These are phyloP conservation scores for Alternaria sp. DNA, from an alignment of 2,329 filamentous ascomycete species.

Conservation along the genomic window DNA sequence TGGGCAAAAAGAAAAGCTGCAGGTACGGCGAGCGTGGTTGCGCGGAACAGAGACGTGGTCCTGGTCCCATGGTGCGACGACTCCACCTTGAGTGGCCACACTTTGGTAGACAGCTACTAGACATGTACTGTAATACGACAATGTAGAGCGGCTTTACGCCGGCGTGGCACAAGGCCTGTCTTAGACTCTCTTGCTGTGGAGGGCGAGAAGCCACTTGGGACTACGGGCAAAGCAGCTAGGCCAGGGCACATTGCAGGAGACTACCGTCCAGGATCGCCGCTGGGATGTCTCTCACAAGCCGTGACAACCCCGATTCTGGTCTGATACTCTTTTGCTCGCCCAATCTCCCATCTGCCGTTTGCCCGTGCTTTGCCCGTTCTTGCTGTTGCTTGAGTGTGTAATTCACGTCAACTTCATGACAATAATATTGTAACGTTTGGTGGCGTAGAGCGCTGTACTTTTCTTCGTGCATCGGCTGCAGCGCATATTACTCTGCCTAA, in stretches of 20 bases:
- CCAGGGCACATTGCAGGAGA: slow-evolving; percentile 4
- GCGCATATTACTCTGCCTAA: neutral
- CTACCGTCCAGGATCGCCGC: slow-evolving; percentile 17
- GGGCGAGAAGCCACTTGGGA: neutral
- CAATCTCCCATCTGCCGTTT: slow-evolving; percentile 4
- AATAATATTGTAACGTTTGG: neutral
- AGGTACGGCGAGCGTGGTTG: slow-evolving; percentile 1
- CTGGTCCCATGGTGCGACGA: slow-evolving; percentile 8
- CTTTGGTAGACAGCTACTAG: neutral
- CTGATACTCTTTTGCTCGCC: slow-evolving; percentile 2
- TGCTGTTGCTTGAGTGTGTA: neutral
- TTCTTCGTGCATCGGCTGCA: slow-evolving; percentile 24
- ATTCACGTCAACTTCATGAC: neutral
- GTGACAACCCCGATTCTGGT: slow-evolving; percentile 7
- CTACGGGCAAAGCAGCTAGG: neutral
- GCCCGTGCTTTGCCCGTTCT: neutral
- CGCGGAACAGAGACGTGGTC: neutral
- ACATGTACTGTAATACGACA: neutral
- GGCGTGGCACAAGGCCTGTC: neutral
- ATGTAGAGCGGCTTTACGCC: neutral
- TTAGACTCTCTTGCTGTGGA: neutral
- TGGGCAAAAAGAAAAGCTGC: neutral
- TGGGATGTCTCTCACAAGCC: slow-evolving; percentile 8
- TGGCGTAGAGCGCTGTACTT: slow-evolving; percentile 15
- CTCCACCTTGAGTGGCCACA: neutral